phyloP scores from a whole-genome alignment of 805 yeast genomes.

The Scheffersomyces stipitis region DNA sequence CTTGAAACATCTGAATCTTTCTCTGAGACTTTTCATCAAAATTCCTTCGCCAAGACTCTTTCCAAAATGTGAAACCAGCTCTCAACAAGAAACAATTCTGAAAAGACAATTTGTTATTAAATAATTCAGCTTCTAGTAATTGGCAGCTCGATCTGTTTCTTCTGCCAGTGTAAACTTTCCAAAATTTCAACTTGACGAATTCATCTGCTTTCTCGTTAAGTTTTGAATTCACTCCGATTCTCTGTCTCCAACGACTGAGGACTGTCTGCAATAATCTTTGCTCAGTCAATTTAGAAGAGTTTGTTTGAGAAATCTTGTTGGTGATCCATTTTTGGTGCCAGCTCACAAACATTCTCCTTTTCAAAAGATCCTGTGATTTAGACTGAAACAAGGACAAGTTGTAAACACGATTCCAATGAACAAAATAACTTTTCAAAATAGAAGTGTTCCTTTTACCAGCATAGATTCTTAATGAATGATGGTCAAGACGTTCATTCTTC shows the following conservation, averaged over 20 bases:
- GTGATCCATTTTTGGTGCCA: neutral
- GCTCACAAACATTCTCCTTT: too few relatives aligned
- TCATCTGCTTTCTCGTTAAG: conserved; percentile 10
- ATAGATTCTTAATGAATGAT: too few relatives aligned
- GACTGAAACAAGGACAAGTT: too few relatives aligned
- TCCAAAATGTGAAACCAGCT: conserved; percentile 15
- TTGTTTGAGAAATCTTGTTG: neutral
- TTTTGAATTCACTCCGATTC: neutral
- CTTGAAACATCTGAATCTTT: conserved; percentile 18
- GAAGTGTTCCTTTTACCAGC: too few relatives aligned
- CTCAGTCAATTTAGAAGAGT: neutral
- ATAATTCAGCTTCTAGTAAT: neutral
- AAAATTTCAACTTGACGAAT: neutral
- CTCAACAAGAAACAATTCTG: too few relatives aligned
- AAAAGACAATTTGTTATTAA: neutral
- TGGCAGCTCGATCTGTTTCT: too few relatives aligned
- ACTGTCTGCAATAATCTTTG: neutral
- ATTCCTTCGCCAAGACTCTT: neutral
- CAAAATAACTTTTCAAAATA: too few relatives aligned
- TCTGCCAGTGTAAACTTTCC: neutral
- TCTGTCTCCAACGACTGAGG: neutral
- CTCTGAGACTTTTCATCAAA: conserved; percentile 19
- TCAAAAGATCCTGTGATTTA: too few relatives aligned
- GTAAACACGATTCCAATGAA: too few relatives aligned
- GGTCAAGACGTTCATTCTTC: too few relatives aligned